Evolutionary conservation across 2,329 filamentous ascomycete genomes (phyloP), one percentile per base, ranked within the genome.

Genomic region (Keithomyces neogunnii): DNA sequence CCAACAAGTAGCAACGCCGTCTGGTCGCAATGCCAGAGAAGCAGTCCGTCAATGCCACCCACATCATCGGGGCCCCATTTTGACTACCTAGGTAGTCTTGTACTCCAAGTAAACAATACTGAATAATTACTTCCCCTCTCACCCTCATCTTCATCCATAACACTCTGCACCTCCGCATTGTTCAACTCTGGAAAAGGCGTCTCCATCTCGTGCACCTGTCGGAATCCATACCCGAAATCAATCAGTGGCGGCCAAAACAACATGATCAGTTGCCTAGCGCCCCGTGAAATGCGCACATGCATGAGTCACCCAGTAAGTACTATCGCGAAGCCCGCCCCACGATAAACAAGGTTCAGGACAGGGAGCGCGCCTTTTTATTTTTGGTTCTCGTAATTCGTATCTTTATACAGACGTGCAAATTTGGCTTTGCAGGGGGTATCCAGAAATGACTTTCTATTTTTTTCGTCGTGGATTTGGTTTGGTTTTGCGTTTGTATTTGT

Each of bases 321-420:
- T 31, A 19, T 32, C 51, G 51, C 36, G 32, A 47, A 49, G 38
- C 47, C 40, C 36, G 47, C 47, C 39, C 26, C 28, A 38, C 43
- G 47, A 29, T n/a, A 52, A 33, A 6, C n/a, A 6, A 32, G 13
- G 30, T 11, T 9, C 11, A 38, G 11, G 43, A 28, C 13, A 46
- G 31, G 42, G 47, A 47, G 46, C 43, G 49, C 31, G 49, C 26
- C 13, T 35, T 35, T 35, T 40, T 39, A 9, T 52, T 32, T 35
- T 4, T 4, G 48, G 45, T 44, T 4, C 33, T 52, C 51, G 45
- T 52, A 47, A 52, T 13, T 52, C 51, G 30, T 52, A 50, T 49
- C 51, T 52, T 52, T 49, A 30, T 49, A 49, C 43, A 49, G 43
- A 52, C 42, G 42, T 35, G 51, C 36, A 42, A 46, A 47, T 7